Evolutionary conservation across 1,139 yeast genomes (phyloP), one percentile per base, ranked within the genome.

Genomic region (Yamadazyma kanchanaburiensis): DNA sequence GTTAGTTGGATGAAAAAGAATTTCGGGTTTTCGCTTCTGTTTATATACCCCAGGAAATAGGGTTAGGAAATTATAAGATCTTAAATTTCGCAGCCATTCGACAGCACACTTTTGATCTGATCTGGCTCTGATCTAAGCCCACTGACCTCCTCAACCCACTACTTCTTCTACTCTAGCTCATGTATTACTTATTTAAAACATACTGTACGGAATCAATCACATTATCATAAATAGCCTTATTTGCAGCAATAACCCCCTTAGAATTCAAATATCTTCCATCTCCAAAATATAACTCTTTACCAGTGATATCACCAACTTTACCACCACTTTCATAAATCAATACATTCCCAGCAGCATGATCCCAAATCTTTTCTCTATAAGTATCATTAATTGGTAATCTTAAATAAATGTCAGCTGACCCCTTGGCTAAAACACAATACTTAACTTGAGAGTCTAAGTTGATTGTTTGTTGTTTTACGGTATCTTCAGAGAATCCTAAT

Each of bases 311-410:
- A 10, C 94, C 79, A 16, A 91, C 97, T 31, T 65, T 57, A 6
- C 98, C 98, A 26, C 97, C 97, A 45, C 94, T 85, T 57, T 94
- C 98, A 21, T 75, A 70, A 25, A 94, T 79, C 42, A 91, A 72
- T 9, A 89, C 68, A 46, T 84, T 82, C 5, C 98, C 99, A 2
- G 96, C 95, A 15, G 97, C 97, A 55, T 91, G 99, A 57, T 91
- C 99, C 98, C 98, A 91, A 38, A 91, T 88, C 60, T 94, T 91
- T 54, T 91, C 99, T 48, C 86, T 75, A 55, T 89, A 91, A 3
- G 73, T 60, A 30, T 76, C 71, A 42, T 74, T 78, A 27, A 81
- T 76, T 9, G 99, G 98, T 37, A 94, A 64, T 45, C 99, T 79
- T 41, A 91, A 68, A 48, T 94, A 91, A 15, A 89, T 75, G 50